Conservation (phyloP, 2,329 filamentous ascomycete genomes). For the Colletotrichum aenigma region DNA sequence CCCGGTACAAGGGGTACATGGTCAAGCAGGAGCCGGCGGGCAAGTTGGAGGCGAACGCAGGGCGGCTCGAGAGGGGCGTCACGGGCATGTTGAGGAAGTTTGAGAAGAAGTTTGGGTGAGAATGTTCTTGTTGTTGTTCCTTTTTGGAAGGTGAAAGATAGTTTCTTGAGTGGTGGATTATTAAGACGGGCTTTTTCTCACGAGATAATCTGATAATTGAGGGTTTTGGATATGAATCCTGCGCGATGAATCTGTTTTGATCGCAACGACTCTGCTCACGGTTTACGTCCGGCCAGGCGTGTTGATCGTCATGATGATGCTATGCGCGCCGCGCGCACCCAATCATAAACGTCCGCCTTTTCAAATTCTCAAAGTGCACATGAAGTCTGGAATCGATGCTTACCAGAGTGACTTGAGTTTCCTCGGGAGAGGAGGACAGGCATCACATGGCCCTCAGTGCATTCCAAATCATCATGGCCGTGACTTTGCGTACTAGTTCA, state of each 20-base stretch:
- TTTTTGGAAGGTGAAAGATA: neutral
- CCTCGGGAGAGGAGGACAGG: neutral
- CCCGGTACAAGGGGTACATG: slow-evolving; percentile 45
- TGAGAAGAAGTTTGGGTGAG: slow-evolving; percentile 73
- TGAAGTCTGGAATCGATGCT: neutral
- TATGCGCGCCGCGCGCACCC: neutral
- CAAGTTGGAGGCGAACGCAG: slow-evolving; percentile 68
- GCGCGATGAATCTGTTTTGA: neutral
- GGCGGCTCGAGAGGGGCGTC: slow-evolving; percentile 71
- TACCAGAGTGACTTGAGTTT: neutral
- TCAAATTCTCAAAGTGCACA: neutral
- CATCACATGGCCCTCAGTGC: neutral
- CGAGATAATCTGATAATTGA: neutral
- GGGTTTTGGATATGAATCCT: neutral
- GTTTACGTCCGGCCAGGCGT: neutral
- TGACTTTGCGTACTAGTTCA: neutral
- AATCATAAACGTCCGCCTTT: neutral
- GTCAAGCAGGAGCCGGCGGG: slow-evolving; percentile 50
- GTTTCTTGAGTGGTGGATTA: neutral
- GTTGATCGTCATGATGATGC: neutral
- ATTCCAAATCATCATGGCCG: neutral
- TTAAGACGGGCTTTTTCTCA: neutral
- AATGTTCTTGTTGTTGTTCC: neutral
- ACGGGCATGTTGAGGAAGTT: slow-evolving; percentile 77
- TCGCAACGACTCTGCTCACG: neutral